Percentiles rank a stretch among this genome's conserved stretches.
phyloP scores from a whole-genome alignment of 371 early-diverging fungal genomes.

The Ecytonucleospora hepatopenaei region DNA sequence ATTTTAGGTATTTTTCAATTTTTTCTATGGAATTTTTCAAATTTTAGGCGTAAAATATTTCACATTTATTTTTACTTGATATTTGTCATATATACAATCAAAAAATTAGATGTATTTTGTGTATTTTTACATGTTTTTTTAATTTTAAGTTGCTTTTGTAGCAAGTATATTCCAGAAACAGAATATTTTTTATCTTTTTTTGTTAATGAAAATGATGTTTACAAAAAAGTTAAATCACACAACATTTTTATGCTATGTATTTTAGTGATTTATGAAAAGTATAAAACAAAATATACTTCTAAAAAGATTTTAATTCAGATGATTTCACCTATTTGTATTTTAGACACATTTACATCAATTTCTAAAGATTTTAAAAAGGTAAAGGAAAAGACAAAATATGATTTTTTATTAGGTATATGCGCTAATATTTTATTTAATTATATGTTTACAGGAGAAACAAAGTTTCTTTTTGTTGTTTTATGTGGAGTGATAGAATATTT shows the following conservation, averaged over 20 bases:
- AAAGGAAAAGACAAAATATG: constrained; percentile 2
- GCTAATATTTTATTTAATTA: neutral
- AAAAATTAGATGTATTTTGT: neutral
- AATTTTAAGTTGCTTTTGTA: neutral
- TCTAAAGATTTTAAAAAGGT: constrained; percentile 8
- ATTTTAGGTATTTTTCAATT: neutral
- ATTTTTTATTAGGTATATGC: neutral
- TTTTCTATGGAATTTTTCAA: constrained; percentile 1
- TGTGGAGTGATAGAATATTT: too few species aligned
- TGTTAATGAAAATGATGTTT: constrained; percentile 24
- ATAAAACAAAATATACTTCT: constrained; percentile 5
- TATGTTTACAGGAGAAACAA: too few species aligned
- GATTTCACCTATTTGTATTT: constrained; percentile 33
- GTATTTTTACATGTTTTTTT: neutral
- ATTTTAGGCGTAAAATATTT: constrained; percentile 27
- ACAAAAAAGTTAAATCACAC: constrained; percentile 13
- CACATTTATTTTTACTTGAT: constrained; percentile 22
- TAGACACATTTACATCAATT: constrained; percentile 40
- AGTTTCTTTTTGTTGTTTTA: too few species aligned
- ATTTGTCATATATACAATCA: too few species aligned
- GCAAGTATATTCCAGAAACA: neutral
- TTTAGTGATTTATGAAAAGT: constrained; percentile 18
- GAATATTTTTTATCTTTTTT: constrained; percentile 14
- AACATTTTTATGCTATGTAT: constrained; percentile 20
- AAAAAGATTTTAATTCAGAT: constrained; percentile 3